Percentiles rank a stretch among this genome's conserved stretches.
phyloP scores from a whole-genome alignment of 306 rosid genomes.

The Glycine soja region DNA sequence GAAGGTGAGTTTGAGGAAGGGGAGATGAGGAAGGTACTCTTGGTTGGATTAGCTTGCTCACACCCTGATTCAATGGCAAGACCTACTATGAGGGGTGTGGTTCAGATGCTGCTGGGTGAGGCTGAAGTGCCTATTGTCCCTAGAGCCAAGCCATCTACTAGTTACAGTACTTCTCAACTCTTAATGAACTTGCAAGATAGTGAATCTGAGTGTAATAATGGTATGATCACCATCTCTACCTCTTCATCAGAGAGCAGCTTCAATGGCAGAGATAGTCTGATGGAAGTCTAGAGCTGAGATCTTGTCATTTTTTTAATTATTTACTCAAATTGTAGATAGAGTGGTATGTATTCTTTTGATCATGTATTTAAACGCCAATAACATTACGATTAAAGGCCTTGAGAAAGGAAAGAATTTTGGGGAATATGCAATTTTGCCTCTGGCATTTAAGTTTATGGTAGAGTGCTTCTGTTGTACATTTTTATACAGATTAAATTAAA shows the following conservation, averaged over 20 bases:
- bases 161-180: slow-evolving; percentile 73
- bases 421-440: slow-evolving; percentile 33
- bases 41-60: slow-evolving; percentile 81
- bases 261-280: slow-evolving; percentile 58
- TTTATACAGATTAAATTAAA: slow-evolving; percentile 4
- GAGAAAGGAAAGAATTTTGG: slow-evolving; percentile 38
- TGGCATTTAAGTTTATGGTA: neutral
- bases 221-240: slow-evolving; percentile 60
- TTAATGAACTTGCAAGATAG: slow-evolving; percentile 75
- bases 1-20: slow-evolving; percentile 65
- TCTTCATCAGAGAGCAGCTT: slow-evolving; percentile 65
- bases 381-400: slow-evolving; percentile 32
- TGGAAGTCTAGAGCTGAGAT: slow-evolving; percentile 8
- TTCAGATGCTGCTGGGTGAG: slow-evolving; percentile 83
- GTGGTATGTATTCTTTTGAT: slow-evolving; percentile 48
- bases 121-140: slow-evolving; percentile 81
- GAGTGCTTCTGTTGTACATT: neutral
- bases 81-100: slow-evolving; percentile 79
- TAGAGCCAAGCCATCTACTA: slow-evolving; percentile 66
- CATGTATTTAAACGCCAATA: slow-evolving; percentile 48
- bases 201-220: slow-evolving; percentile 80
- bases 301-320: slow-evolving; percentile 35
- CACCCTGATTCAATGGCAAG: slow-evolving; percentile 78
- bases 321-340: slow-evolving; percentile 38
- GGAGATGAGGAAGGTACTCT: slow-evolving; percentile 69